Evolutionary conservation across 2,329 filamentous ascomycete genomes (phyloP), one percentile per base, ranked within the genome.

Genomic region (Claviceps purpurea): DNA sequence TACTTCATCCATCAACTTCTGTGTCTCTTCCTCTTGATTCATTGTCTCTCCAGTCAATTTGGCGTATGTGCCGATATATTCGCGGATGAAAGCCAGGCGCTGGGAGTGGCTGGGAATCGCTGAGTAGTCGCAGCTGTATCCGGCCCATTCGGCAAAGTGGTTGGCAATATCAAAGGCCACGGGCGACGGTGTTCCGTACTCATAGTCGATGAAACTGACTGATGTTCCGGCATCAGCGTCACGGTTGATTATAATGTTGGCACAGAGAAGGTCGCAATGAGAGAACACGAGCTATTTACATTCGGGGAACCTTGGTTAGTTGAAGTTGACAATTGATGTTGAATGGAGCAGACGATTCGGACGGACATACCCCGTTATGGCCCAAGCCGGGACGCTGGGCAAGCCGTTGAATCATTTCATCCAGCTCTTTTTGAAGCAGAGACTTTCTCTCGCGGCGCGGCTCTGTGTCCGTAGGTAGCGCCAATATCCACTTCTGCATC

Each of bases 71-170:
- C 75, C 74, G 30, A 95, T 78, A 64, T 98, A 98, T 64, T 91
- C 85, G 57, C 77, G 73, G 54, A 97, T 78, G 68, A 98, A 98
- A 51, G 84, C 80, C 45, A 81, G 78, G 30, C 93, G 84, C 60
- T 91, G 82, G 20, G 81, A 73, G 56, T 78, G 78, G 1, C 87
- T 93, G 5, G 93, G 93, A 52, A 97, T 77, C 59, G 85, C 84
- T 61, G 72, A 80, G 71, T 87, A 90, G 68, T 97, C 89, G 73
- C 93, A 98, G 61, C 95, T 89, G 63, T 96, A 96, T 53, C 93
- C 93, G 55, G 85, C 90, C 91, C 93, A 98, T 71, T 98, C 93
- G 47, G 93, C 89, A 65, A 98, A 95, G 73, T 98, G 93, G 71
- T 98, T 98, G 49, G 91, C 85, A 60, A 98, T 83, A 66, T 98